Evolutionary conservation across 2,329 filamentous ascomycete species (phyloP), one percentile per base, ranked within the genome.

Genomic region (Acephala macrosclerotiorum): DNA sequence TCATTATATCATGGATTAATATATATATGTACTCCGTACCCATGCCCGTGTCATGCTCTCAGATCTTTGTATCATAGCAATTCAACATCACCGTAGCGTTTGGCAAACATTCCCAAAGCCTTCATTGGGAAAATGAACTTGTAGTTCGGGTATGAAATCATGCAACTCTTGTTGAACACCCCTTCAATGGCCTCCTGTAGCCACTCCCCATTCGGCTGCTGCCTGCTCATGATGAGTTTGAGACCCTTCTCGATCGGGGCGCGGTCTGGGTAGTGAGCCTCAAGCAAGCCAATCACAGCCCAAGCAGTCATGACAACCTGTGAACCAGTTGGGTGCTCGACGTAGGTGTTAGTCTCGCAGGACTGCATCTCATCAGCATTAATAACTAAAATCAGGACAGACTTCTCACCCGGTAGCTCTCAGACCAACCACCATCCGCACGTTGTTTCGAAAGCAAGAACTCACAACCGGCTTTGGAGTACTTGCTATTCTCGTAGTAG

Each of bases 111-210:
- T 5, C 96, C 96, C 70, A 99, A 79, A 1, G 96, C 96, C 81
- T 96, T 97, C 77, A 98, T 91, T 0, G 95, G 90, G 79, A 97
- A 99, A 65, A 91, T 92, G 78, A 97, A 96, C 82, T 98, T 99
- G 84, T 99, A 99, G 83, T 99, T 99, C 51, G 95, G 95, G 76
- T 99, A 99, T 0, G 93, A 96, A 71, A 99, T 99, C 93, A 97
- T 98, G 84, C 95, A 98, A 75, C 90, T 96, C 83, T 97, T 97
- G 81, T 99, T 99, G 81, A 99, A 99, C 12, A 99, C 96, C 1
- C 96, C 96, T 78, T 99, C 96, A 73, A 99, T 98, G 0, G 91
- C 90, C 79, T 98, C 96, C 77, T 97, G 94, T 71, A 92, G 77
- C 96, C 96, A 99, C 81, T 97, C 94, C 38, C 96, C 96, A 75